Evolutionary conservation across 805 yeast genomes (phyloP), one percentile per base, ranked within the genome.

Genomic region (Millerago galiae): DNA sequence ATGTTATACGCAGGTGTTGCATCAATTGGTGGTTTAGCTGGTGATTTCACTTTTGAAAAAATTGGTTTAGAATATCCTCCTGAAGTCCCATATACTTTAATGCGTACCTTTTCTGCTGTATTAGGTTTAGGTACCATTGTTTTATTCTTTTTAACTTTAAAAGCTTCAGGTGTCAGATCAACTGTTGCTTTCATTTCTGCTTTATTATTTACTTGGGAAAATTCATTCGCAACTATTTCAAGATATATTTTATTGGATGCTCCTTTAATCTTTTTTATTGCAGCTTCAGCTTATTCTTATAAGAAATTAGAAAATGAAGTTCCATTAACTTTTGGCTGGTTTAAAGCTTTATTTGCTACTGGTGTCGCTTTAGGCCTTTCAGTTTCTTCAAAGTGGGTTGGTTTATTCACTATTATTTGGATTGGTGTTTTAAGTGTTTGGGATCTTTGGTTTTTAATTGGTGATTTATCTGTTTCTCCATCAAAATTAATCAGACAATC

Each of bases 361-460:
- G 85, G 84, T 51, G 59, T 81, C 41, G 78, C 79, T n/a, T 64
- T 84, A 44, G 95, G 93, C 41, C 67, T 83, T 44, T 83, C 93
- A 4, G 64, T 79, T 16, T 75, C 84, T 18, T 77, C 90, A 27
- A 85, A 85, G 62, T 84, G 93, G 93, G 93, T 84, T 36, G 95
- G 95, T 48, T 64, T 84, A 32, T 84, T 84, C 65, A 85, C 95
- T 15, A 59, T 85, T 44, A 83, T 83, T 4, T 85, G 91, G 91
- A 73, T 79, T 46, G 95, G 93, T 40, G 40, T 71, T 2, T 60
- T 74, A 44, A 81, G 83, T 55, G 59, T 74, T 14, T 67, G 73
- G 59, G 83, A 80, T 54, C 54, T 85, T 49, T 83, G 90, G 90
- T 73, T 83, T 50, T 59, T 77, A 45, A 59, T 83, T 53, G 93